A percentile compares a stretch with the other conserved stretches of the same genome.
phyloP scores from a whole-genome alignment of 257 asterid genomes.

The Rehmannia glutinosa region DNA sequence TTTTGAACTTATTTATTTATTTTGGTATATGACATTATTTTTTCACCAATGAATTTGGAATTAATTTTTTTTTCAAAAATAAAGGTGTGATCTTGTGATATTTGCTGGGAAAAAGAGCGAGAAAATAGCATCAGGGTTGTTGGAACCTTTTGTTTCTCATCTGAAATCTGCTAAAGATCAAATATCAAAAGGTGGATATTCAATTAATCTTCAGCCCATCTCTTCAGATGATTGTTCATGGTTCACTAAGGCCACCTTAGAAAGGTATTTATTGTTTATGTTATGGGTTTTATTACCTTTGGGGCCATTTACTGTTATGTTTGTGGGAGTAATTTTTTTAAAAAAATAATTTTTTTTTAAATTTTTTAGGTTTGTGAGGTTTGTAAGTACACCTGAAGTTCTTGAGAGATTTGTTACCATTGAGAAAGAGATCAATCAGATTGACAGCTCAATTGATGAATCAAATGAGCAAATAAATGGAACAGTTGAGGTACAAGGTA shows the following conservation, averaged over 20 bases:
- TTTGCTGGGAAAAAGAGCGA: slow-evolving; percentile 63
- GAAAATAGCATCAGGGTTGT: slow-evolving; percentile 73
- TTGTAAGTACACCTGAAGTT: slow-evolving; percentile 77
- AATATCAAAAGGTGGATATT: slow-evolving; percentile 76
- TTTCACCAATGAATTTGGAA: too few species aligned
- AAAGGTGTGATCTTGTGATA: slow-evolving; percentile 73
- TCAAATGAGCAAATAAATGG: slow-evolving; percentile 43
- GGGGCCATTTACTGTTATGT: neutral
- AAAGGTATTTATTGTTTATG: slow-evolving; percentile 39
- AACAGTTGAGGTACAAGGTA: slow-evolving; percentile 44
- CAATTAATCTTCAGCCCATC: slow-evolving; percentile 55
- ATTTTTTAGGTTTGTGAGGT: slow-evolving; percentile 65
- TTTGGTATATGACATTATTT: too few species aligned
- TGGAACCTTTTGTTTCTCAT: slow-evolving; percentile 70
- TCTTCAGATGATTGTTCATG: slow-evolving; percentile 37
- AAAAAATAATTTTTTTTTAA: neutral
- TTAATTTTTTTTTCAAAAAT: neutral
- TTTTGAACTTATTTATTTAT: too few species aligned
- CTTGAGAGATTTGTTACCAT: slow-evolving; percentile 76
- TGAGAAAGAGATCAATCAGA: slow-evolving; percentile 69
- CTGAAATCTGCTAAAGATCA: slow-evolving; percentile 76
- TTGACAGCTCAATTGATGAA: slow-evolving; percentile 59
- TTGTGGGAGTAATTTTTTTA: neutral
- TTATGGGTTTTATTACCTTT: too few species aligned
- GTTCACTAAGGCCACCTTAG: slow-evolving; percentile 73